Conservation (phyloP, 2,329 filamentous ascomycete species). For the Colletotrichum falcatum region DNA sequence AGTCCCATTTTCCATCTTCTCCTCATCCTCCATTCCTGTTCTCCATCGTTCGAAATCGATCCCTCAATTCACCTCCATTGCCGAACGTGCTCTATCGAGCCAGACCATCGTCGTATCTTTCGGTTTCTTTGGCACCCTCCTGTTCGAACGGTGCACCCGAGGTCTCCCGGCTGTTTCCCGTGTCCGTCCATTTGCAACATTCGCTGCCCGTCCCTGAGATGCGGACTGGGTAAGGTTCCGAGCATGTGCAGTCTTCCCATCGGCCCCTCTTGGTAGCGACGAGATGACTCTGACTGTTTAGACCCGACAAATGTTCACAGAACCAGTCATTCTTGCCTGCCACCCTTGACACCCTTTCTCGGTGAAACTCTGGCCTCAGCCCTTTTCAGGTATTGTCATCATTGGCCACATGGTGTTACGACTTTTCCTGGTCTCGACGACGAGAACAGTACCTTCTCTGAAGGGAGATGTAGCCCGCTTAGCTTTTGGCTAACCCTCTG, state of each 20-base stretch:
- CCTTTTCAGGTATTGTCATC: too few species aligned
- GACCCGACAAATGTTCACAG: not conserved
- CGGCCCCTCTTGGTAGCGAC: not conserved
- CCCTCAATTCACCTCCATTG: not conserved
- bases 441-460: too few species aligned
- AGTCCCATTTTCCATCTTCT: not conserved
- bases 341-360: not conserved
- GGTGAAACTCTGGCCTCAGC: not conserved
- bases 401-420: too few species aligned
- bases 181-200: not conserved
- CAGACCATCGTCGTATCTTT: not conserved
- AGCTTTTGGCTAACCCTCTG: too few species aligned
- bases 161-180: not conserved
- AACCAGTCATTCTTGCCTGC: not conserved
- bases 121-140: slow-evolving; percentile 2
- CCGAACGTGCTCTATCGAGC: not conserved
- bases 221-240: not conserved
- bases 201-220: not conserved
- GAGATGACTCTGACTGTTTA: not conserved
- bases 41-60: not conserved
- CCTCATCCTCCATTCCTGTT: not conserved
- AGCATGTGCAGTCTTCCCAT: slow-evolving; percentile 6
- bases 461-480: too few species aligned
- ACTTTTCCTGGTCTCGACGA: too few species aligned
- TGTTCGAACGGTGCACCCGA: not conserved